Percentiles rank a stretch among this genome's conserved stretches.
Evolutionary conservation across 1,139 yeast species (phyloP).

Genomic region (Candida frijolesensis): DNA sequence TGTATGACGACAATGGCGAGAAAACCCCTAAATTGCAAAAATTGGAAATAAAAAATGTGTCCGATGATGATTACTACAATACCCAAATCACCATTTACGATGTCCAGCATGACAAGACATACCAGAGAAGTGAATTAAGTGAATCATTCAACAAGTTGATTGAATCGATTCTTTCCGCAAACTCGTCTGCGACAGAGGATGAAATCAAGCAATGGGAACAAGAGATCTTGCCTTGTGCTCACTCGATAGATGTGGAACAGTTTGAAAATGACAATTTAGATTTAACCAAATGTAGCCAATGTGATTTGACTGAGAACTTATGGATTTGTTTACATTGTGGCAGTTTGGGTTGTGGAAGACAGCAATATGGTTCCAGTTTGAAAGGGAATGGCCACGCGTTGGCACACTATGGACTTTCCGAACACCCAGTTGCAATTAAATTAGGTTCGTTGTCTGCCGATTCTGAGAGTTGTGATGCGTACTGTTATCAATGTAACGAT

Average conservation of each 20-base stretch:
- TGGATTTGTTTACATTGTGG: conserved; percentile 96
- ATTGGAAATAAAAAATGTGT: conserved; percentile 70
- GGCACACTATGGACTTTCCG: conserved; percentile 55
- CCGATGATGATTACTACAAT: conserved; percentile 70
- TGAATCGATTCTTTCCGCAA: conserved; percentile 57
- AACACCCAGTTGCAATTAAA: conserved; percentile 85
- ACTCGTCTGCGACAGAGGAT: conserved; percentile 65
- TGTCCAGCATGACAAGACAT: conserved; percentile 26
- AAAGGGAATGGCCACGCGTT: conserved; percentile 93
- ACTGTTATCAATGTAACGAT: conserved; percentile 87
- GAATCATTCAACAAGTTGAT: conserved; percentile 33
- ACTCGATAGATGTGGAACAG: conserved; percentile 58
- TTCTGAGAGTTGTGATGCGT: conserved; percentile 65
- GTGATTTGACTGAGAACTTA: conserved; percentile 67
- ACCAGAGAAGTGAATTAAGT: conserved; percentile 25
- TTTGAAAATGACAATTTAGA: conserved; percentile 24
- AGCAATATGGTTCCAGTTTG: conserved; percentile 84
- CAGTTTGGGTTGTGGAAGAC: conserved; percentile 85
- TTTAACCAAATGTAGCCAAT: conserved; percentile 56
- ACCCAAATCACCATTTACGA: conserved; percentile 50
- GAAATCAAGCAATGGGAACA: conserved; percentile 93
- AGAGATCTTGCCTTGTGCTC: conserved; percentile 79
- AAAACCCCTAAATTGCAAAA: conserved; percentile 62
- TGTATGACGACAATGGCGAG: conserved; percentile 29
- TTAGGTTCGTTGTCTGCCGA: conserved; percentile 82